Evolutionary conservation across 208 protist species (phyloP), one percentile per base, ranked within the genome.

Genomic region (Trichomonas gallinae): DNA sequence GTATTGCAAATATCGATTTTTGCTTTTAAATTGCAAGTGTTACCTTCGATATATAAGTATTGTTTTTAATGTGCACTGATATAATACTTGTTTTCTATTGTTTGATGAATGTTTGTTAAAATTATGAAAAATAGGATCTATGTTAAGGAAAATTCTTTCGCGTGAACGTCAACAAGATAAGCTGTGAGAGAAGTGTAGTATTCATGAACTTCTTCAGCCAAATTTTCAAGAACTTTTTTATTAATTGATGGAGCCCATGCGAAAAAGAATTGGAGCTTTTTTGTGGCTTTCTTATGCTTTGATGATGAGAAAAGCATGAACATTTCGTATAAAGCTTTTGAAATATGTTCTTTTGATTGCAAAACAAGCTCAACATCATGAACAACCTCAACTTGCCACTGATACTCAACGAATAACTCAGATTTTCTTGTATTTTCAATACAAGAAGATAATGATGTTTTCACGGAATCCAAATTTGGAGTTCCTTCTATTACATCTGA

Each of bases 361-460:
- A 93, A 44, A 38, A 42, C n/a, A 4, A 93, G 11, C 51, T 93
- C 87, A 38, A 93, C 87, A 93, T 93, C 87, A 51, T 51, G 87
- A 93, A 93, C 87, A 93, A 93, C 87, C 46, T 93, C 87, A 51
- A 93, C 44, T 42, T 44, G 23, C 87, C 87, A 93, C 31, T 93
- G 87, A 38, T 38, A 93, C 36, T 48, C 87, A 93, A 93, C 26
- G 31, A 93, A 93, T 38, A 93, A 17, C 13, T 93, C 87, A 34
- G 87, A 23, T 2, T 10, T n/a, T 51, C 36, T 93, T 93, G 87
- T 51, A n/a, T 93, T 48, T 0, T 93, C 36, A 15, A 93, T 42
- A 42, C 87, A 93, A 36, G 42, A 0, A 38, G 42, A 36, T 10
- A 93, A 51, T 0, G 87, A 11, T 34, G 2, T 34, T 51, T 51